These are phyloP conservation scores for Chytriomyces sp. DNA, from an alignment of 192 early-diverging fungal genomes.

Conservation along the genomic window DNA sequence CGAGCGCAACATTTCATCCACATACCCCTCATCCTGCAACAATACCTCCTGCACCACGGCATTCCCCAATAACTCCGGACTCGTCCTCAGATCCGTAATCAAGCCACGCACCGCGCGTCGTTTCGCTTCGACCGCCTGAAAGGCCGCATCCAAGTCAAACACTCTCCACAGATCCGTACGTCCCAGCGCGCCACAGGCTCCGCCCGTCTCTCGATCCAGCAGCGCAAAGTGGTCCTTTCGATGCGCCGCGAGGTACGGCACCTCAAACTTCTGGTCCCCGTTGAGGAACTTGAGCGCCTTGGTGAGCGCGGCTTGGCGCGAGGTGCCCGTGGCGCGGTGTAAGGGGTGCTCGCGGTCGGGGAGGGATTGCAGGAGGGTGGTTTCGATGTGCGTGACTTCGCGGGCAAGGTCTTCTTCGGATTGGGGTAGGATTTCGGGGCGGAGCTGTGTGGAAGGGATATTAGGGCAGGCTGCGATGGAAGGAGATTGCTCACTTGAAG, in stretches of 20 bases:
- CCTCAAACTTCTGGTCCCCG: slow-evolving; percentile 71
- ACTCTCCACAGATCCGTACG: slow-evolving; percentile 84
- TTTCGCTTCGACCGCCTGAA: slow-evolving; percentile 68
- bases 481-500: slow-evolving; percentile 66
- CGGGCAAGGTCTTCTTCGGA: slow-evolving; percentile 41
- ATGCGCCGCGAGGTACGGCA: slow-evolving; percentile 87
- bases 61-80: slow-evolving; percentile 37
- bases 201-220: slow-evolving; percentile 78
- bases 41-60: slow-evolving; percentile 26
- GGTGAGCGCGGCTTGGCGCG: slow-evolving; percentile 28
- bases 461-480: neutral
- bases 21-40: slow-evolving; percentile 48
- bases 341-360: neutral
- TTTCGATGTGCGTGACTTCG: slow-evolving; percentile 39
- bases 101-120: slow-evolving; percentile 31
- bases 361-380: slow-evolving; percentile 6
- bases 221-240: slow-evolving; percentile 87
- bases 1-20: slow-evolving; percentile 39
- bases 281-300: slow-evolving; percentile 72
- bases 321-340: neutral
- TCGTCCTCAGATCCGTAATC: slow-evolving; percentile 49
- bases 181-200: slow-evolving; percentile 70
- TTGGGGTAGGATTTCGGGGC: slow-evolving; percentile 33
- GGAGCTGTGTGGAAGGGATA: slow-evolving; percentile 17
- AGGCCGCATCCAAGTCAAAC: slow-evolving; percentile 81